A percentile compares a stretch with the other conserved stretches of the same genome.
Conservation (phyloP, 2,329 filamentous ascomycete genomes). For the Alternaria tenuissima region DNA sequence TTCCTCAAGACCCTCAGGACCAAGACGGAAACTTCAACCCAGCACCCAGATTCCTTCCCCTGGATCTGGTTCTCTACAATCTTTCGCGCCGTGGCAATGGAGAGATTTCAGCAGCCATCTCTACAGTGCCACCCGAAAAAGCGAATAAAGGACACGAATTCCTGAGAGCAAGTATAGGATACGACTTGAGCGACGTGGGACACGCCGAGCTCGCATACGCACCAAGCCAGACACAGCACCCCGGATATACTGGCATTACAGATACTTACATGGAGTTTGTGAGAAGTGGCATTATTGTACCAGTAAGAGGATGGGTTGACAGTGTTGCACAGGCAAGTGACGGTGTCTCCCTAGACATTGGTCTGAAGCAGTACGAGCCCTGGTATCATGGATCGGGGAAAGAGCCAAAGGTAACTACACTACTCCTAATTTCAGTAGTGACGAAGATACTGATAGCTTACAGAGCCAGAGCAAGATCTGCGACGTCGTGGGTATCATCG, state of each 20-base stretch:
- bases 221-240: constrained; percentile 58
- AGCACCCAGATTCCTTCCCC: constrained; percentile 69
- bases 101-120: constrained; percentile 69
- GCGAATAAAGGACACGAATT: constrained; percentile 64
- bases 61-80: constrained; percentile 78
- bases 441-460: constrained; percentile 9
- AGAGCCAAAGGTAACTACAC: constrained; percentile 10
- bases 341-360: constrained; percentile 8
- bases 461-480: constrained; percentile 19
- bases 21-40: constrained; percentile 47
- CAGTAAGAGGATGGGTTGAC: constrained; percentile 49
- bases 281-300: constrained; percentile 63
- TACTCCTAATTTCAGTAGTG: not conserved
- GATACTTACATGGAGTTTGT: constrained; percentile 79
- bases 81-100: constrained; percentile 65
- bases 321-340: constrained; percentile 24
- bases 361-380: constrained; percentile 21
- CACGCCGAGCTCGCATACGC: constrained; percentile 49
- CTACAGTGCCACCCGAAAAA: constrained; percentile 67
- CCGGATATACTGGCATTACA: constrained; percentile 73
- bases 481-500: constrained; percentile 65
- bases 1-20: constrained; percentile 45
- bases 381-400: constrained; percentile 18
- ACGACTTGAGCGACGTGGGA: constrained; percentile 54
- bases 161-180: constrained; percentile 54